Base-by-base conservation (phyloP, 225 moss, liverwort and hornwort species). In the Ulota crispa region DNA sequence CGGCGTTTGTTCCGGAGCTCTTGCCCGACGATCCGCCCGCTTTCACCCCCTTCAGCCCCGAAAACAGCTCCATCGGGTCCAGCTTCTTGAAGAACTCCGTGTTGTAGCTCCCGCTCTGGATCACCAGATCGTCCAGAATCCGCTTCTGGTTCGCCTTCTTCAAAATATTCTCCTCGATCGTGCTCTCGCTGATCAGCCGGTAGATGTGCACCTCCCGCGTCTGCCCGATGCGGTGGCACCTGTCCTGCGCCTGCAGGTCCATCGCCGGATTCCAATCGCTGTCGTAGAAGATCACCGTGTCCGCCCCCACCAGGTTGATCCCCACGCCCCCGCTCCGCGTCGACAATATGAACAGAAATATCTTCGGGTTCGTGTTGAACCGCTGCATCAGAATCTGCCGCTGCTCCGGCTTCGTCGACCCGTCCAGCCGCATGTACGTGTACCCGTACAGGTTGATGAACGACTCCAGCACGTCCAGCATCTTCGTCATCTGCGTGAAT, bases 231-330 rank as follows among this genome's bases (percentile, higher is more conserved):
- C 98, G 98, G 83, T 98, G 98, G 85, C 95, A 95, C 86, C 98
- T 85, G 87, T 98, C 98, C 85, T 95, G 95, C 2, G 98, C 98
- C 77, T 98, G 98, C 80, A 92, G 85, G 84, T 98, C 98, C 98
- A 98, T 98, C 43, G 98, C 95, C 56, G 98, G 98, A 82, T 98
- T 98, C 98, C 98, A 98, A 39, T 98, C 98, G 87, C 98, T 98
- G 75, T 98, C 98, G 80, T 98, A 98, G 83, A 98, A 98, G 47
- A 98, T 98, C 73, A 98, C 98, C 5, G 98, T 98, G 78, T 98
- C 98, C 24, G 98, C 98, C 70, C 95, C 98, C 32, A 95, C 94
- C 77, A 98, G 83, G 68, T 98, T 98, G 80, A 98, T 95, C 50
- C 98, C 95, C 70, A 98, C 95, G 63, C 98, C 98, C 19, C 98